Percentiles rank a stretch among this genome's conserved stretches.
Evolutionary conservation across 495 filamentous ascomycete species (phyloP).

Genomic region (Xylaria sp.): DNA sequence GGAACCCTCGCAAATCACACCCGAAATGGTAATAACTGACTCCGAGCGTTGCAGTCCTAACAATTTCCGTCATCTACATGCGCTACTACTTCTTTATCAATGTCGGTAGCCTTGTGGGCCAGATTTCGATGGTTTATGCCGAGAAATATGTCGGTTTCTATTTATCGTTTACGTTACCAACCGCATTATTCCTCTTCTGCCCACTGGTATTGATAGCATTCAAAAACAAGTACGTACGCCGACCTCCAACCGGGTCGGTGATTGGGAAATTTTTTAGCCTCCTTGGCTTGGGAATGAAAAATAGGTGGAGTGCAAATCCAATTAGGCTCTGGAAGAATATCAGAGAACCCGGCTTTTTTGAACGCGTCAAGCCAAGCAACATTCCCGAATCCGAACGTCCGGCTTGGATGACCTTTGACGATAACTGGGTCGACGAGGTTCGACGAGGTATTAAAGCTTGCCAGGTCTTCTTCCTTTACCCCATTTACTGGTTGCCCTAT

Average conservation of each 20-base stretch:
- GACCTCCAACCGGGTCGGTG: constrained; percentile 68
- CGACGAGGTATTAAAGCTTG: constrained; percentile 72
- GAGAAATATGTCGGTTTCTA: constrained; percentile 82
- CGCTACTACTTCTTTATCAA: constrained; percentile 78
- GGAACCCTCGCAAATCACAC: too few species aligned
- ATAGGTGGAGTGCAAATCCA: constrained; percentile 66
- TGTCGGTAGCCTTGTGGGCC: constrained; percentile 63
- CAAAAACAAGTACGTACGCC: constrained; percentile 63
- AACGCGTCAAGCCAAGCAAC: constrained; percentile 68
- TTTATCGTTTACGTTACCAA: constrained; percentile 70
- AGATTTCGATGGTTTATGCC: constrained; percentile 55
- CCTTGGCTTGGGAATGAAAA: constrained; percentile 65
- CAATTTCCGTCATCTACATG: constrained; percentile 65
- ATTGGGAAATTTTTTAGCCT: constrained; percentile 64
- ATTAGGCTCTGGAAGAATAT: constrained; percentile 60
- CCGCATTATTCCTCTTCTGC: constrained; percentile 62
- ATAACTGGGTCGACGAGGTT: constrained; percentile 77
- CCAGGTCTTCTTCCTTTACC: constrained; percentile 68
- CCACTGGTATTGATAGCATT: constrained; percentile 69
- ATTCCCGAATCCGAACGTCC: constrained; percentile 56
- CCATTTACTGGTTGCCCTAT: constrained; percentile 60
- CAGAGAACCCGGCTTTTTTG: constrained; percentile 66
- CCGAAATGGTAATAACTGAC: too few species aligned
- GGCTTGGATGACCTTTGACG: constrained; percentile 75
- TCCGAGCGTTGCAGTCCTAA: constrained; percentile 48